Conservation (phyloP, 2,329 filamentous ascomycete genomes). For the Amesomyces nigricolor region DNA sequence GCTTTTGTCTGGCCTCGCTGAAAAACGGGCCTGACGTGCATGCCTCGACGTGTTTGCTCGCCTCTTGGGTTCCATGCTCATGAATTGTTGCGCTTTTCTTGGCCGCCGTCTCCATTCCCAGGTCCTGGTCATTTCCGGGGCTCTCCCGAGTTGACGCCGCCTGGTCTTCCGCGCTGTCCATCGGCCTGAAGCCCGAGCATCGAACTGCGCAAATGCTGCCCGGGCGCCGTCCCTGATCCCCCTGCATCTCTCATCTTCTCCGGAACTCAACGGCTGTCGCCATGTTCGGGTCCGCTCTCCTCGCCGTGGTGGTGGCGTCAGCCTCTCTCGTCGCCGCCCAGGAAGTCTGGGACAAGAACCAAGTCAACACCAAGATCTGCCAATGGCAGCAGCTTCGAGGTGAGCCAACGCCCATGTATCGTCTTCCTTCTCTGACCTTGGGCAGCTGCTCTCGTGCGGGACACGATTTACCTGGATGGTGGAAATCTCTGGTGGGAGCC, state of each 20-base stretch:
- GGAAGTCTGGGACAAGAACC: conserved; percentile 43
- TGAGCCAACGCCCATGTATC: conserved; percentile 20
- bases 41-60: conserved; percentile 5
- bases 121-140: neutral
- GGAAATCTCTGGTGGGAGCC: conserved; percentile 51
- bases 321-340: conserved; percentile 34
- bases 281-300: conserved; percentile 29
- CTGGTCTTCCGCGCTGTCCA: neutral
- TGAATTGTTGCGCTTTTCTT: neutral
- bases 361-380: conserved; percentile 56
- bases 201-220: conserved; percentile 2
- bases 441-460: conserved; percentile 51
- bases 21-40: neutral
- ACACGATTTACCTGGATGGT: conserved; percentile 62
- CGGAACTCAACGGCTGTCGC: conserved; percentile 14
- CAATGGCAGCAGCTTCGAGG: conserved; percentile 47
- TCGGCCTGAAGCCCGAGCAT: neutral
- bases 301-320: conserved; percentile 29
- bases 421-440: conserved; percentile 3
- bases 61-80: neutral
- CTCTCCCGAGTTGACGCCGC: neutral
- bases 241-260: neutral
- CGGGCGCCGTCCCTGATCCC: neutral
- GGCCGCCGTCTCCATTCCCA: neutral
- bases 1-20: conserved; percentile 4